These are phyloP conservation scores for Pseudonitzschia delicatissima DNA, from an alignment of 108 stramenopile genomes.

Conservation along the genomic window DNA sequence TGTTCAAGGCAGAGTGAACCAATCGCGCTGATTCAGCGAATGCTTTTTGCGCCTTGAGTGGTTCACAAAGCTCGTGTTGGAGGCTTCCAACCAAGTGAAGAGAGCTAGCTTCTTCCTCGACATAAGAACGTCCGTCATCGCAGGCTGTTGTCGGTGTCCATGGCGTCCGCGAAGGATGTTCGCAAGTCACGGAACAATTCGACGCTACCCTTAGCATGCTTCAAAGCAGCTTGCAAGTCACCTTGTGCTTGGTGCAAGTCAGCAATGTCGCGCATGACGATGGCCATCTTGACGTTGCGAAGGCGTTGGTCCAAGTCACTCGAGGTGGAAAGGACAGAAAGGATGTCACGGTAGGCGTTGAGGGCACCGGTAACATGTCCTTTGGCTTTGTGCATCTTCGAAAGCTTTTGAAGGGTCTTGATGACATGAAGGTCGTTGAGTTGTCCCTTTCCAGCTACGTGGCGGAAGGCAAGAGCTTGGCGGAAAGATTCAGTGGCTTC, in stretches of 20 bases:
- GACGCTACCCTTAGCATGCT: slow-evolving; percentile 20
- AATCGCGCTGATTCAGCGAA: slow-evolving; percentile 22
- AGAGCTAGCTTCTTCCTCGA: slow-evolving; percentile 19
- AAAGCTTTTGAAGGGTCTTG: slow-evolving; percentile 40
- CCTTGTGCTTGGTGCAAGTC: slow-evolving; percentile 47
- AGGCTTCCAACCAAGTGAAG: slow-evolving; percentile 41
- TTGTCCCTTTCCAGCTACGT: slow-evolving; percentile 27
- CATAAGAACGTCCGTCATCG: neutral
- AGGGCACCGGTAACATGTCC: slow-evolving; percentile 41
- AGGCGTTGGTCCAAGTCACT: slow-evolving; percentile 24
- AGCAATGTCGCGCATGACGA: slow-evolving; percentile 27
- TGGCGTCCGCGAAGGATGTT: neutral
- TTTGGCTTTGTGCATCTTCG: slow-evolving; percentile 36
- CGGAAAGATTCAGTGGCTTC: slow-evolving; percentile 46
- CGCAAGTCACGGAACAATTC: neutral
- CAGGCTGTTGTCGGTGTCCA: neutral
- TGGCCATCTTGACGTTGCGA: slow-evolving; percentile 17
- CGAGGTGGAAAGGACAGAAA: slow-evolving; percentile 21
- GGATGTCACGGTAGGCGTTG: slow-evolving; percentile 24
- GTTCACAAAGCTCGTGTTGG: slow-evolving; percentile 39
- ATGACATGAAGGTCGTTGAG: slow-evolving; percentile 43
- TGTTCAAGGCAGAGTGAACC: slow-evolving; percentile 2
- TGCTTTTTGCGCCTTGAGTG: slow-evolving; percentile 19
- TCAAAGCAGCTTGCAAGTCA: slow-evolving; percentile 21
- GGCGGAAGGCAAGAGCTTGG: slow-evolving; percentile 39